Evolutionary conservation across 202 grass and related monocot species (phyloP).

Genomic region (Schoenoplectus tabernaemontani): DNA sequence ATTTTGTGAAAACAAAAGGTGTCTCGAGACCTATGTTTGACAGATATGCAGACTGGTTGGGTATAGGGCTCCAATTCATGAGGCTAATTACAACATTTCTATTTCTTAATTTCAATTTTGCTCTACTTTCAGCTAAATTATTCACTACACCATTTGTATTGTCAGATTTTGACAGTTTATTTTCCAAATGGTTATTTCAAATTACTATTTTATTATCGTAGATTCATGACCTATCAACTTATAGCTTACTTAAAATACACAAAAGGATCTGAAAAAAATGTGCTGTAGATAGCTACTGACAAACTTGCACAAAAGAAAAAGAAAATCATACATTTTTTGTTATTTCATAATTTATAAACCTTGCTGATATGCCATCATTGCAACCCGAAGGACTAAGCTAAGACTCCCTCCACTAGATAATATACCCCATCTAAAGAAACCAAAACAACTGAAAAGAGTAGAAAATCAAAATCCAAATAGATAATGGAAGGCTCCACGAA

Average conservation of each 20-base stretch:
- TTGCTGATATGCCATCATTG: slow-evolving; percentile 8
- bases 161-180: background rate
- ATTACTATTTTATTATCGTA: background rate
- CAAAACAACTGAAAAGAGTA: no score
- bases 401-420: background rate
- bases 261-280: background rate
- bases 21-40: no score
- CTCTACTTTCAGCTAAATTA: background rate
- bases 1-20: no score
- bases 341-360: background rate
- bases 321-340: background rate
- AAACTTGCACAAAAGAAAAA: slow-evolving; percentile 7
- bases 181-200: background rate
- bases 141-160: background rate
- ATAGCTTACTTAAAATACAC: background rate
- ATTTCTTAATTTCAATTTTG: background rate
- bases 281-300: background rate
- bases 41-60: no score
- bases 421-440: background rate
- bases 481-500: no score
- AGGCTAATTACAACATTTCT: no score
- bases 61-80: no score
- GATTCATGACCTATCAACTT: background rate
- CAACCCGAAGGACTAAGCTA: background rate
- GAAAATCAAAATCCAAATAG: no score